Base-by-base conservation (phyloP, 352 stramenopile species). In the Pythium volutum region DNA sequence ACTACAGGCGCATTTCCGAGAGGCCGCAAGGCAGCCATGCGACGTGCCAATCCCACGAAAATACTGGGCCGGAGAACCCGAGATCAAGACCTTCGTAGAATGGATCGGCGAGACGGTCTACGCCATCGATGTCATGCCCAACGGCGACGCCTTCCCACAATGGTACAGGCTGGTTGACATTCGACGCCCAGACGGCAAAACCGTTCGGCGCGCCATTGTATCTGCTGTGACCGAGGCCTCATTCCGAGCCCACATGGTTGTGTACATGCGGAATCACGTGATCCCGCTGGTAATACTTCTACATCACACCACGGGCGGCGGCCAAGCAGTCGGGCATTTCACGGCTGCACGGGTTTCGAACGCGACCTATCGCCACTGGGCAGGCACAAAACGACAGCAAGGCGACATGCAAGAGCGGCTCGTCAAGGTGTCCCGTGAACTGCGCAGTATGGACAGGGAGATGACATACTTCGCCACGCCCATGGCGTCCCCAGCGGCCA, bases 31-130 rank as follows among this genome's bases (percentile, higher is more conserved):
- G 36, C 52, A 59, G n/a, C 52, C 20, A 2, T 16, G 12, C n/a
- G 52, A 59, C 34, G 9, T 4, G 4, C 2, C 6, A 2, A 48
- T 59, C 23, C 22, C 5, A 1, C 41, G 31, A 2, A 45, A 61
- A 41, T 61, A 27, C 22, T 61, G 54, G 41, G 54, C 18, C 3
- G 54, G 54, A 2, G 27, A 52, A n/a, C 42, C 54, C 22, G 54
- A 61, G 18, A 2, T 53, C 27, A 61, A 53, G 39, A 42, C 18
- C 10, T 53, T 61, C n/a, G 43, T 61, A 4, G 54, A 31, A 23
- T 54, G 27, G 41, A 14, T 46, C 7, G 5, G 11, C 4, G 54
- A 53, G 22, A 29, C 54, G 20, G 42, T 45, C 12, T n/a, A n/a
- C n/a, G n/a, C n/a, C n/a, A n/a, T n/a, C n/a, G n/a, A n/a, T n/a